phyloP scores from a whole-genome alignment of 2,329 filamentous ascomycete species.

The Fusarium veterinarium region DNA sequence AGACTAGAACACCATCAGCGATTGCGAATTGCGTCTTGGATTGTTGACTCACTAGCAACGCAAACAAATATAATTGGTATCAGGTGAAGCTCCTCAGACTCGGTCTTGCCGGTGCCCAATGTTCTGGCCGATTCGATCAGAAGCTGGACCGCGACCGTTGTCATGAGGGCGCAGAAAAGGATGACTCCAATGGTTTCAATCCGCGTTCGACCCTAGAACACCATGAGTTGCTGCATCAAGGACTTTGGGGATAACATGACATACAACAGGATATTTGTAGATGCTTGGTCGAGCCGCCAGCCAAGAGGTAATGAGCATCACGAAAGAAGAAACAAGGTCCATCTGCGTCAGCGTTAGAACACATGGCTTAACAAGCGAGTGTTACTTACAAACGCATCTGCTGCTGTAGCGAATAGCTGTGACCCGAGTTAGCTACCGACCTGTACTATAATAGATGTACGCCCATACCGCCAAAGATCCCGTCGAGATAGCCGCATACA shows the following conservation, averaged over 20 bases:
- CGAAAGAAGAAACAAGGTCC: neutral
- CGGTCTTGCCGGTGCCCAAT: neutral
- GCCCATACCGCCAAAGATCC: neutral
- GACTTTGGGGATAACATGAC: neutral
- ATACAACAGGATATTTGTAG: slow-evolving; percentile 1
- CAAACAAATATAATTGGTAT: neutral
- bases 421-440: accelerated
- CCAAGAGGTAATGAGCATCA: neutral
- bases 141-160: neutral
- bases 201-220: neutral
- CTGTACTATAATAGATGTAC: accelerated
- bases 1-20: neutral
- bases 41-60: neutral
- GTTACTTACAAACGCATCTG: neutral
- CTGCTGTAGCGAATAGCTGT: neutral
- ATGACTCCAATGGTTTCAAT: neutral
- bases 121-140: neutral
- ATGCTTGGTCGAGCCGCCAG: neutral
- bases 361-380: accelerated
- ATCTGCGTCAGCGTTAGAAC: neutral
- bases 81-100: neutral
- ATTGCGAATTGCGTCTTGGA: neutral
- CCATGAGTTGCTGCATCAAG: neutral
- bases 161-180: neutral
- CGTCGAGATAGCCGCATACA: neutral